A percentile compares a stretch with the other conserved stretches of the same genome.
phyloP scores from a whole-genome alignment of 768 basidiomycete genomes.

The Chalciporus piperatus region DNA sequence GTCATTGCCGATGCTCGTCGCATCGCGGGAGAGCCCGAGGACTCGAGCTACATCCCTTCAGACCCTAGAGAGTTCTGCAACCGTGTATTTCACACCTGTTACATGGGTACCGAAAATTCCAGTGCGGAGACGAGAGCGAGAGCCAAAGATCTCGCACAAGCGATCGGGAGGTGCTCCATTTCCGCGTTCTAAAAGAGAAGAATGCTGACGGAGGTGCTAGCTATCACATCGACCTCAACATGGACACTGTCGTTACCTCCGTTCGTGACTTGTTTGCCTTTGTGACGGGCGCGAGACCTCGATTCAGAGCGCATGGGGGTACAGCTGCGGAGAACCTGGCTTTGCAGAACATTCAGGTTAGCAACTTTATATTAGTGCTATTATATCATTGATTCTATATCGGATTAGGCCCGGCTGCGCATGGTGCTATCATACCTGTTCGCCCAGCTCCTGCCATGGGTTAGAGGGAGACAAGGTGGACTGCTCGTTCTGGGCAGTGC shows the following conservation, averaged over 20 bases:
- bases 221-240: constrained; percentile 93
- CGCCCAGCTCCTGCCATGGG: constrained; percentile 93
- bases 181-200: not conserved
- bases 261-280: constrained; percentile 79
- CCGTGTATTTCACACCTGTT: constrained; percentile 95
- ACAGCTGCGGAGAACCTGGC: constrained; percentile 88
- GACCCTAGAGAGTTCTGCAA: constrained; percentile 85
- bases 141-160: constrained; percentile 82
- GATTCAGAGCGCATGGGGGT: constrained; percentile 87
- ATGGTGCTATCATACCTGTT: constrained; percentile 97
- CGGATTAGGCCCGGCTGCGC: constrained; percentile 72
- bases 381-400: not conserved
- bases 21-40: constrained; percentile 80
- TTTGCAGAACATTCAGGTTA: constrained; percentile 92
- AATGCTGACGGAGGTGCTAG: constrained; percentile 37
- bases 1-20: constrained; percentile 90
- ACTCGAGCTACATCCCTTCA: constrained; percentile 77
- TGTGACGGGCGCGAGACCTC: constrained; percentile 71
- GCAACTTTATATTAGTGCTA: not conserved
- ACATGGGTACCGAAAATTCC: constrained; percentile 99
- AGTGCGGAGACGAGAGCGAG: constrained; percentile 79
- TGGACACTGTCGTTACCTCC: constrained; percentile 88
- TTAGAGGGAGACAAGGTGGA: constrained; percentile 77
- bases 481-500: constrained; percentile 95
- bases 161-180: constrained; percentile 77